Evolutionary conservation across 208 protist genomes (phyloP).

Genomic region (Acanthamoeba castellanii): DNA sequence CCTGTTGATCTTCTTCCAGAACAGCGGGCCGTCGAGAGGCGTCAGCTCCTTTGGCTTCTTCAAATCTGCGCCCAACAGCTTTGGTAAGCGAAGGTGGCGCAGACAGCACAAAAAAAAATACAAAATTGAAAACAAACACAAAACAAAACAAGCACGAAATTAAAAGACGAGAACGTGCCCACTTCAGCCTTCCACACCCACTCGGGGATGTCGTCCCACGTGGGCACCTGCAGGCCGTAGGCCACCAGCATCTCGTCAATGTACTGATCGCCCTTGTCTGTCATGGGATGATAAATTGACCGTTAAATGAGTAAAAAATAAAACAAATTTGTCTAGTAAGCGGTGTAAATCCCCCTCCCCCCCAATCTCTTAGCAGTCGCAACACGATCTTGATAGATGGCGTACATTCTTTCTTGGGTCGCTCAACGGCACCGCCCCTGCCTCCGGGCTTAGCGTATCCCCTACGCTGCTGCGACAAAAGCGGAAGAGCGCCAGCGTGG

Average conservation of each 20-base stretch:
- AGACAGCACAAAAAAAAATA: background rate
- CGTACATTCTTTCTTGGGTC: conserved; percentile 17
- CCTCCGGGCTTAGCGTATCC: background rate
- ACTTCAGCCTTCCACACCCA: conserved; percentile 34
- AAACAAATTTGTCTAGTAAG: background rate
- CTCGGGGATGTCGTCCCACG: conserved; percentile 7
- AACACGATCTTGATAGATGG: background rate
- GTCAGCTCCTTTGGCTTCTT: background rate
- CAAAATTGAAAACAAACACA: too few species aligned
- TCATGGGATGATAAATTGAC: background rate
- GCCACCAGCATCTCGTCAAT: conserved; percentile 2
- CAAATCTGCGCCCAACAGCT: background rate
- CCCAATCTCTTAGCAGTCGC: background rate
- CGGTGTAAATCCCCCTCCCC: too few species aligned
- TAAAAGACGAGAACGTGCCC: background rate
- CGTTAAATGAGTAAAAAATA: background rate
- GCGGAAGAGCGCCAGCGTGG: background rate
- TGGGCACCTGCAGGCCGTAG: background rate
- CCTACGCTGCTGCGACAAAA: background rate
- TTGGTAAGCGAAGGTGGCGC: background rate
- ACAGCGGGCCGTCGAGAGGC: background rate
- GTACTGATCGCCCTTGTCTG: conserved; percentile 15
- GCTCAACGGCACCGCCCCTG: background rate
- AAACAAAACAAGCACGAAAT: background rate
- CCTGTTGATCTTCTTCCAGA: conserved; percentile 20